Conservation (phyloP, 257 asterid genomes). For the Gynochthodes officinalis region DNA sequence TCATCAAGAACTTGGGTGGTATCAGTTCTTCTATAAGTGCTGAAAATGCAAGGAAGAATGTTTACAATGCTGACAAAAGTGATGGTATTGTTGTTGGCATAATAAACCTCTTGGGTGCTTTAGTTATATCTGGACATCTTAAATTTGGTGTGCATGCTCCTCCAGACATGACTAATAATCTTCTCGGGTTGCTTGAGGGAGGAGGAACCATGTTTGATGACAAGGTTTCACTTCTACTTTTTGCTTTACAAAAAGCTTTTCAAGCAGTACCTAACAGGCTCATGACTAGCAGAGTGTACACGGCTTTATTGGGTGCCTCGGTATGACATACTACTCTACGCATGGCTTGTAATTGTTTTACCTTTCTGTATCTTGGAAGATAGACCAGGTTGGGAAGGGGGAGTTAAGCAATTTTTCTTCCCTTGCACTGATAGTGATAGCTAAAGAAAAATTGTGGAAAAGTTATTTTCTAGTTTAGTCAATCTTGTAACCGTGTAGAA, state of each 20-base stretch:
- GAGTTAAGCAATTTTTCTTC: conserved; percentile 4
- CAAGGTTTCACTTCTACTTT: conserved; percentile 94
- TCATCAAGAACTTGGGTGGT: conserved; percentile 69
- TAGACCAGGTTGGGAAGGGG: neutral
- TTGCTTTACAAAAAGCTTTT: conserved; percentile 91
- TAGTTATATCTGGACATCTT: conserved; percentile 83
- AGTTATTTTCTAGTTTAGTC: neutral
- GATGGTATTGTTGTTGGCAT: conserved; percentile 80
- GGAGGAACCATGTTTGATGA: conserved; percentile 99
- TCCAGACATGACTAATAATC: conserved; percentile 63
- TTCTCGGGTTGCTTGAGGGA: conserved; percentile 80
- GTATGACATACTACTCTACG: conserved; percentile 38
- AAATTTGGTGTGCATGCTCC: conserved; percentile 73
- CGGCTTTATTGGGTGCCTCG: conserved; percentile 84
- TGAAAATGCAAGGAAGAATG: conserved; percentile 96
- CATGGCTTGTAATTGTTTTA: conserved; percentile 11
- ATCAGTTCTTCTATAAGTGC: conserved; percentile 80
- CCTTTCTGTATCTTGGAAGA: conserved; percentile 14
- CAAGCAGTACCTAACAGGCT: conserved; percentile 97
- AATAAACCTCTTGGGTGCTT: conserved; percentile 82
- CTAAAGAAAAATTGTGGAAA: neutral
- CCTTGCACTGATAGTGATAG: conserved; percentile 2
- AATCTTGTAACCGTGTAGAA: neutral
- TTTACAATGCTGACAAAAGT: conserved; percentile 79
- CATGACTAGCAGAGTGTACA: conserved; percentile 74